Evolutionary conservation across 129 eudicot species (phyloP), one percentile per base, ranked within the genome.

Genomic region (Lactuca saligna): DNA sequence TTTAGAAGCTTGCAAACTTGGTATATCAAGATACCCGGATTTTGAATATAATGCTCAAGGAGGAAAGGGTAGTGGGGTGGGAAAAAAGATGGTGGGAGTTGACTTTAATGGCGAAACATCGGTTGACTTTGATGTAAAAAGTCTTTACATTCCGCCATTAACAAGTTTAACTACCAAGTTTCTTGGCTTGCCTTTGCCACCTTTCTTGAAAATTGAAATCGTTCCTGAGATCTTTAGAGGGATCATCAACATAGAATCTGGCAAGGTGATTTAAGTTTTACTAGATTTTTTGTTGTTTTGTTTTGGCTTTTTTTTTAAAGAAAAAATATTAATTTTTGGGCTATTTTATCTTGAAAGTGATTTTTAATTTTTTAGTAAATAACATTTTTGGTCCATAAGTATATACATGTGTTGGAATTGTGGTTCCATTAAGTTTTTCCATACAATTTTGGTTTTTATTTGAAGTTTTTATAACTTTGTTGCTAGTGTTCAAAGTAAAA

Each of bases 101-200:
- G 80, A 65, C 59, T 60, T 54, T n/a, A 74, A 78, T 61, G 88
- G 77, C 3, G 84, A 73, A 49, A 78, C 88, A 32, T 70, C 65
- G 7, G 88, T 91, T 39, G 84, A 85, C 41, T 93, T 93, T 74
- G 95, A 93, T 63, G 82, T 79, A 7, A 69, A 75, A 59, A 66
- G 77, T 17, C 83, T 93, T 54, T 93, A 79, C 56, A 89, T 93
- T 15, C 98, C 96, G 7, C 86, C 98, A 7, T 61, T 93, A 60
- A 82, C 86, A 1, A 76, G 85, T 60, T 83, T 75, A 61, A 89
- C 98, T 3, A 89, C 96, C 5, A 93, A 79, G 76, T 89, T 93
- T 68, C 64, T 93, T 79, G 96, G 96, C 15, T 68, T 93, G 83
- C 98, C 98, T 2, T 73, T 93, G 81, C 98, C 98, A 14, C 98